Evolutionary conservation across 169 alveolate genomes (phyloP), one percentile per base, ranked within the genome.

Genomic region (Plasmodium chabaudi): DNA sequence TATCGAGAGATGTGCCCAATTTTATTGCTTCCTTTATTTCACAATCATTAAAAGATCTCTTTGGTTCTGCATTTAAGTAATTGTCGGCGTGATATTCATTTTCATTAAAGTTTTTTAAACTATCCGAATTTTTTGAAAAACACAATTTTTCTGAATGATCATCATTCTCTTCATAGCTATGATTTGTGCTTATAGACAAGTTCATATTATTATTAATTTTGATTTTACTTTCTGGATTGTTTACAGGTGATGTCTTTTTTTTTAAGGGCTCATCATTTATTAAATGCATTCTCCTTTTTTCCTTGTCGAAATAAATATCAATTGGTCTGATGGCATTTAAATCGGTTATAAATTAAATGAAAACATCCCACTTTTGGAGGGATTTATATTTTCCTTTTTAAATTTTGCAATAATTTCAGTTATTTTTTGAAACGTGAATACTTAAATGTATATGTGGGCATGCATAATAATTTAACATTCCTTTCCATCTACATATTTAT

Each of bases 41-140:
- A 25, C 34, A 72, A 60, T 56, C 15, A 49, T 72, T 55, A 53
- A 9, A 17, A 72, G 0, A 17, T 56, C 19, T 47, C 60, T 23
- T 60, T 9, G 39, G 5, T 19, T 72, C 3, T 12, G 9, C 56
- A 19, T 39, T 9, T 34, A 21, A n/a, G 21, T 12, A 39, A 10
- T 73, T 49, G 72, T 9, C 44, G n/a, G 9, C 13, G 23, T 59
- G 73, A 21, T 64, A 57, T n/a, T 55, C 19, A 68, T 39, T 34
- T 49, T 19, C 63, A 27, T 65, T 67, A 5, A 47, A 49, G 21
- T 75, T 77, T 77, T 77, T 65, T 42, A 77, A 77, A 42, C 5
- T 77, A 63, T 77, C 79, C 65, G 65, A 77, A 15, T 64, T 25
- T 21, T 68, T 64, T 42, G 60, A 46, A 47, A 65, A 49, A 68